Base-by-base conservation (phyloP, 106 monocot species). In the Dendrobium chrysotoxum region DNA sequence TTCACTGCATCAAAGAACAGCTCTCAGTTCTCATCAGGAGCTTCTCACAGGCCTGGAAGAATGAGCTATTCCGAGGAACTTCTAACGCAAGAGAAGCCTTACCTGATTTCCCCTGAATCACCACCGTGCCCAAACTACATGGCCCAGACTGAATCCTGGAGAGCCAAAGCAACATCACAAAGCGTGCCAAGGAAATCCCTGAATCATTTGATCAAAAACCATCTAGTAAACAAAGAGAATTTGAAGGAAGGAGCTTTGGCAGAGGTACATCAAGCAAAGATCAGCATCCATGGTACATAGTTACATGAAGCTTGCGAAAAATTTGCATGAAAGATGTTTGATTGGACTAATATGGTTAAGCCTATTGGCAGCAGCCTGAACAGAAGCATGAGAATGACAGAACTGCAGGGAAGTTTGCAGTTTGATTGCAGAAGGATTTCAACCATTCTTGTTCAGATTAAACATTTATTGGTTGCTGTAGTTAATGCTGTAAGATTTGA, bases 61-160 rank as follows among this genome's bases (percentile, higher is more conserved):
- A 71, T 31, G 9, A 7, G 4, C 6, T 35, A 2, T 35, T 28
- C 70, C 11, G 72, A 72, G 15, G 72, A 38, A 16, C 5, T 31
- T 1, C 1, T 16, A 11, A 67, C 10, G 23, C 25, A 26, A 67
- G 66, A 67, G 11, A 11, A 17, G 25, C 15, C 13, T 25, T 6
- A 9, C 6, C 9, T 15, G 38, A 39, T 40, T 10, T 30, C 72
- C 4, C 31, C 2, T 30, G 89, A 89, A 26, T 81, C 77, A 53
- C 26, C 79, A 1, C 23, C 77, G 25, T 80, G 15, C 68, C 86
- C 86, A 4, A 87, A 72, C 75, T 90, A 87, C 78, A 87, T 90
- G 89, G 89, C 87, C 18, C 81, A 89, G 23, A 89, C 89, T 28
- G 70, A 86, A 65, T 89, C 89, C 28, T 89, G 85, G 41, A 84